Evolutionary conservation across 2,329 filamentous ascomycete genomes (phyloP).

Genomic region (Aspergillus floridensis): DNA sequence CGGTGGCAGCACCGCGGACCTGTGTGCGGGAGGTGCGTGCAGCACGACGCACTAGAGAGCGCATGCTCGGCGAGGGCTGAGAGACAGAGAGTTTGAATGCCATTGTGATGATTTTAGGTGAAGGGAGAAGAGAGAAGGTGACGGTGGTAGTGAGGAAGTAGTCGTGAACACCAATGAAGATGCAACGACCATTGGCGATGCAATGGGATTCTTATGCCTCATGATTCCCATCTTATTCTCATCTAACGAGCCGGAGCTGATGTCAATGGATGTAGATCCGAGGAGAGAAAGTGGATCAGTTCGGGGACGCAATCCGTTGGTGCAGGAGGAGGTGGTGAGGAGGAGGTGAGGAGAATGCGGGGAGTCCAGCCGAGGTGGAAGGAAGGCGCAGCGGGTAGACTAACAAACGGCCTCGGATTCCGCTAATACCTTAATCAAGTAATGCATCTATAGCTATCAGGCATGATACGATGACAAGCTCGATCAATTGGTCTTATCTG

Average conservation of each 20-base stretch:
- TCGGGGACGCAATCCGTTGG: not conserved
- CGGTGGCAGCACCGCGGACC: constrained; percentile 25
- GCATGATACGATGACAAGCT: too few relatives aligned
- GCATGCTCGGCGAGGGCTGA: not conserved
- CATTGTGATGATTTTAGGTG: not conserved
- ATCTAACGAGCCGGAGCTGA: not conserved
- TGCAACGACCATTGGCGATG: not conserved
- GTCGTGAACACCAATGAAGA: not conserved
- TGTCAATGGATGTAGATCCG: not conserved
- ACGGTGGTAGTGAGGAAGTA: not conserved
- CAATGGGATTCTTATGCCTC: not conserved
- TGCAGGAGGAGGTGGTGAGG: not conserved
- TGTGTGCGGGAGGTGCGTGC: constrained; percentile 9
- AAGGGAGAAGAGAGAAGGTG: not conserved
- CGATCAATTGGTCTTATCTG: too few relatives aligned
- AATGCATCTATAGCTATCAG: too few relatives aligned
- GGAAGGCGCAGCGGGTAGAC: not conserved
- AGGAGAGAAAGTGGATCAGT: not conserved
- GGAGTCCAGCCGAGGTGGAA: not conserved
- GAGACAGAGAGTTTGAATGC: constrained; percentile 2
- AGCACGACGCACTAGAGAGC: constrained; percentile 13
- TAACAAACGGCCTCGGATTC: not conserved
- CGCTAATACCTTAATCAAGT: not conserved
- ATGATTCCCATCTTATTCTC: not conserved
- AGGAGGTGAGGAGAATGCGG: not conserved